These are phyloP conservation scores for Lophiostoma macrostomum DNA, from an alignment of 495 filamentous ascomycete genomes.

Conservation along the genomic window DNA sequence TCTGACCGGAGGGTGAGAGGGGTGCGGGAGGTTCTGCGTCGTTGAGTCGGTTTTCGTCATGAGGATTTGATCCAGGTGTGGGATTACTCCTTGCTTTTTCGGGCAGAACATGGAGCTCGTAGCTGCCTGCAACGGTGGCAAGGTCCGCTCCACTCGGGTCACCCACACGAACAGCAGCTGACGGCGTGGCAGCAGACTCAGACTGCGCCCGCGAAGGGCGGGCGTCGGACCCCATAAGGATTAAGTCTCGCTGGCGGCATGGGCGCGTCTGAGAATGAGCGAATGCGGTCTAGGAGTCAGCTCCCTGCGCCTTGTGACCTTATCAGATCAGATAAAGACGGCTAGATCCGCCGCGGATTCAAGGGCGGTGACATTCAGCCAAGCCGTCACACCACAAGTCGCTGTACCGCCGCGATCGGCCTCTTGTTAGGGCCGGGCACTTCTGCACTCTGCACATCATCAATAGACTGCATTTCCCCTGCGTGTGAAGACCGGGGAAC, in stretches of 20 bases:
- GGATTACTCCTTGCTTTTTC: conserved; percentile 24
- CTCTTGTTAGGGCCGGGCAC: too few species aligned
- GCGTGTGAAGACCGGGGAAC: too few species aligned
- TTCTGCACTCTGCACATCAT: too few species aligned
- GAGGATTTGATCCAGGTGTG: conserved; percentile 1
- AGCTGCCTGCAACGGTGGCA: conserved; percentile 2
- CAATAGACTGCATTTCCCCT: too few species aligned
- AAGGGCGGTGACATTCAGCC: too few species aligned
- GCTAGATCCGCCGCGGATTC: conserved; percentile 28
- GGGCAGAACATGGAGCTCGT: conserved; percentile 27
- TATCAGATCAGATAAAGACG: conserved; percentile 28
- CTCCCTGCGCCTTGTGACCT: background rate
- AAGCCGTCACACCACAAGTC: too few species aligned
- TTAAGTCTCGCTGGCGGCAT: conserved; percentile 21
- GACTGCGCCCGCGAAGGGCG: background rate
- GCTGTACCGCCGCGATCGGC: background rate
- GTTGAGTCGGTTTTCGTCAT: conserved; percentile 16
- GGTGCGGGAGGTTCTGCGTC: conserved; percentile 1
- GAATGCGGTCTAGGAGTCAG: conserved; percentile 7
- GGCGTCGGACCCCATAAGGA: conserved; percentile 19
- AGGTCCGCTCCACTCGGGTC: conserved; percentile 2
- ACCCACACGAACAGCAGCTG: conserved; percentile 3
- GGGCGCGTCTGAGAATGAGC: background rate
- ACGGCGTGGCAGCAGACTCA: conserved; percentile 6
- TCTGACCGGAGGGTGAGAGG: background rate